Evolutionary conservation across 768 basidiomycete genomes (phyloP), one percentile per base, ranked within the genome.

Genomic region (Russula abietina): DNA sequence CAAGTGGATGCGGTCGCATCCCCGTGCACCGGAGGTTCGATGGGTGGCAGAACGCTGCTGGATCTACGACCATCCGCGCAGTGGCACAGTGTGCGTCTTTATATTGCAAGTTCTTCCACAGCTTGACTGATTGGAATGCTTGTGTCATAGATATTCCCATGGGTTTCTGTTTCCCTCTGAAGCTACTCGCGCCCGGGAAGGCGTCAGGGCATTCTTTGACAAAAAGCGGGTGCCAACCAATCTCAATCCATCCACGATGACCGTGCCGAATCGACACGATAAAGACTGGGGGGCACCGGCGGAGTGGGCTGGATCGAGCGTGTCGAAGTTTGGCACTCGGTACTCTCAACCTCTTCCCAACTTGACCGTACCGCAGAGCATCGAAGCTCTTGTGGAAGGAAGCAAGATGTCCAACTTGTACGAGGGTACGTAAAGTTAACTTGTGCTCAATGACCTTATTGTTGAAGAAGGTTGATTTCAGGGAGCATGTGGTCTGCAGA

Each of bases 21-120:
- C 95, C 0, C 82, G 81, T 49, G 83, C 88, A 16, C 75, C 80
- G 32, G 82, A 88, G 67, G 83, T 99, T 45, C 83, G 92, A 49
- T 98, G 96, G 95, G 80, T 81, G 36, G 87, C 89, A 68, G 95
- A 99, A 71, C 83, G 88, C 30, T 98, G 96, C 74, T 96, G 93
- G 91, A 92, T 99, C 67, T 98, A 99, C 74, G 95, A 99, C 71
- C 96, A 98, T 75, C 96, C 96, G 2, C 87, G 93, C 54, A 86
- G 91, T 17, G 89, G 91, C 53, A 97, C 95, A 22, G 94, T 96
- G 86, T 94, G 78, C 70, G 90, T 79, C 32, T 59, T 48, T 22
- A 24, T 30, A 30, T 45, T 26, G 0, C 53, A 26, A 41, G 22
- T 7, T 9, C 9, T 17, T 28, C 43, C 22, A 32, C 56, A 11